Percentiles rank a stretch among this genome's conserved stretches.
Conservation (phyloP, 140 eudicot species). For the Cichorium intybus region DNA sequence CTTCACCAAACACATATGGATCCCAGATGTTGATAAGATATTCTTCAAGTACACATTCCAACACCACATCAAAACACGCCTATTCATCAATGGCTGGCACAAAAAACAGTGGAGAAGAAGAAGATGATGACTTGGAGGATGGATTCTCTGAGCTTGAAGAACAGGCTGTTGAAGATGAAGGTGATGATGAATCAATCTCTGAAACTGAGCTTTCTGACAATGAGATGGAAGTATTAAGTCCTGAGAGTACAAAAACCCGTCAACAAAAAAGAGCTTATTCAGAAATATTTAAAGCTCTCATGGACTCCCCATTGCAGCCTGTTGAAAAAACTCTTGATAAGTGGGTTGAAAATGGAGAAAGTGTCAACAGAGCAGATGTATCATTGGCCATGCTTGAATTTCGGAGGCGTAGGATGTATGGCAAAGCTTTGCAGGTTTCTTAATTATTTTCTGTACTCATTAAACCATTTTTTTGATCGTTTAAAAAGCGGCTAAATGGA, state of each 20-base stretch:
- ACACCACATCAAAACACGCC: constrained; percentile 4
- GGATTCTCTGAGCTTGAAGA: constrained; percentile 76
- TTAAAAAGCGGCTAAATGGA: no score
- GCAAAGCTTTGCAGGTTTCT: constrained; percentile 75
- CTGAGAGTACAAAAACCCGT: constrained; percentile 10
- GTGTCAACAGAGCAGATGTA: constrained; percentile 34
- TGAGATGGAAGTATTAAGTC: constrained; percentile 26
- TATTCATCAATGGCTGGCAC: constrained; percentile 59
- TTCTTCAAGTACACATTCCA: constrained; percentile 11
- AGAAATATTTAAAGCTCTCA: constrained; percentile 37
- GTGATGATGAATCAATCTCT: constrained; percentile 33
- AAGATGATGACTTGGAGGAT: constrained; percentile 56
- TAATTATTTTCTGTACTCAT: background rate
- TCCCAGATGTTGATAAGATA: constrained; percentile 20
- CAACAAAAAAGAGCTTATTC: constrained; percentile 3
- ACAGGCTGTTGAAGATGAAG: constrained; percentile 30
- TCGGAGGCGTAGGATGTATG: constrained; percentile 51
- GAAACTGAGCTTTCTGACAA: constrained; percentile 49
- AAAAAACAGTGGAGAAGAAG: constrained; percentile 55
- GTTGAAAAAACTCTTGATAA: constrained; percentile 40
- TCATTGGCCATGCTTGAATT: constrained; percentile 21
- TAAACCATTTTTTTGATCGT: background rate
- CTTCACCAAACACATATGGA: constrained; percentile 6
- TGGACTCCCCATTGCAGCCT: constrained; percentile 38
- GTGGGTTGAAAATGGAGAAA: constrained; percentile 64